Percentiles rank a stretch among this genome's conserved stretches.
Conservation (phyloP, 306 rosid genomes). For the Sicyos edulis region DNA sequence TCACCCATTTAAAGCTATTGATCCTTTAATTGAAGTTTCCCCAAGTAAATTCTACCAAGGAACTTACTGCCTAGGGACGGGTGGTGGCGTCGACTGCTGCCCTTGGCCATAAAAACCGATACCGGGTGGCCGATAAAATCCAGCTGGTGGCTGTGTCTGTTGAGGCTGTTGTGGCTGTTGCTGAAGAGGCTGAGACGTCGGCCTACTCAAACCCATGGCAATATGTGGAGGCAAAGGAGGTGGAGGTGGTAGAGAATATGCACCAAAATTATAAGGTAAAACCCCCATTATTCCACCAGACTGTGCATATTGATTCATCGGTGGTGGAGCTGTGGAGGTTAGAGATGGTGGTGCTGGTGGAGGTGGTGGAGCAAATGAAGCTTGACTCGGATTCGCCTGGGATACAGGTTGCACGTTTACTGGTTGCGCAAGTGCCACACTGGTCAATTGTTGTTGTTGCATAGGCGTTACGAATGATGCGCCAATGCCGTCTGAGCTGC, state of each 20-base stretch:
- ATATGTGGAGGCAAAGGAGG: conserved; percentile 71
- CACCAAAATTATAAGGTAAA: conserved; percentile 58
- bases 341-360: conserved; percentile 35
- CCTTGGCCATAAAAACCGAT: conserved; percentile 72
- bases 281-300: conserved; percentile 53
- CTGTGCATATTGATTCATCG: conserved; percentile 51
- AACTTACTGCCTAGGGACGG: conserved; percentile 72
- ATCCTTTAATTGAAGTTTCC: not conserved
- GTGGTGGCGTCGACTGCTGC: conserved; percentile 57
- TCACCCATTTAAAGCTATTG: conserved; percentile 23
- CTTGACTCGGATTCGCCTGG: conserved; percentile 50
- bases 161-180: conserved; percentile 45
- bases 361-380: conserved; percentile 42
- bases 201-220: conserved; percentile 51
- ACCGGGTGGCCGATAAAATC: conserved; percentile 64
- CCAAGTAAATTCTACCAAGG: conserved; percentile 17
- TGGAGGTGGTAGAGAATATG: conserved; percentile 60
- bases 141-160: conserved; percentile 52
- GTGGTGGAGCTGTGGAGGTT: conserved; percentile 38
- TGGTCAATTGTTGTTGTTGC: conserved; percentile 41
- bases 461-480: conserved; percentile 40
- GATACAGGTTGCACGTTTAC: conserved; percentile 39
- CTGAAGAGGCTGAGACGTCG: conserved; percentile 44
- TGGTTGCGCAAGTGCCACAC: conserved; percentile 34
- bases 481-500: conserved; percentile 38